phyloP scores from a whole-genome alignment of 306 rosid genomes.

The Luffa aegyptiaca region DNA sequence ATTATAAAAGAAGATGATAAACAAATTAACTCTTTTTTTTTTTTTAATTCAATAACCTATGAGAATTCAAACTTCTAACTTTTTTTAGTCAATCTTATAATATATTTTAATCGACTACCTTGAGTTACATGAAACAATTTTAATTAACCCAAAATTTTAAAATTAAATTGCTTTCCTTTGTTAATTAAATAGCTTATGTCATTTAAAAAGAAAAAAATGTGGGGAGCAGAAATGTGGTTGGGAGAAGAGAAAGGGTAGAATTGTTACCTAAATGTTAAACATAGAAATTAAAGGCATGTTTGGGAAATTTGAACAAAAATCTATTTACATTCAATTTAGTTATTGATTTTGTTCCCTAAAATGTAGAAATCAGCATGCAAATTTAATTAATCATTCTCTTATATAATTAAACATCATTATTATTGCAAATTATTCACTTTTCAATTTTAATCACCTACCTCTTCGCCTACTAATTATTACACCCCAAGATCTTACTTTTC shows the following conservation, averaged over 20 bases:
- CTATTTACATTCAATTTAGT: neutral
- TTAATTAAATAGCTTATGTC: neutral
- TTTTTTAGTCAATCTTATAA: no score
- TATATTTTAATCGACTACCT: no score
- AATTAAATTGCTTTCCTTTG: neutral
- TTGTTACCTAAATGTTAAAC: conserved; percentile 3
- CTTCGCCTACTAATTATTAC: neutral
- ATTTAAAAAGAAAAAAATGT: neutral
- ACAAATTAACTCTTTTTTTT: no score
- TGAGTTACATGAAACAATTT: neutral
- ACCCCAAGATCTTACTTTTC: neutral
- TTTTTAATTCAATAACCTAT: no score
- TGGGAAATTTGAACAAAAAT: neutral
- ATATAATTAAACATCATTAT: conserved; percentile 5
- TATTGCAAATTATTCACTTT: neutral
- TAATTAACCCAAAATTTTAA: no score
- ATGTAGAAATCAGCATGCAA: conserved; percentile 6
- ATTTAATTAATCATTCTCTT: conserved; percentile 5
- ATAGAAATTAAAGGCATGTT: neutral
- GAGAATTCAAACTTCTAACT: no score
- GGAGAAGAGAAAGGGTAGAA: neutral
- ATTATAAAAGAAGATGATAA: no score
- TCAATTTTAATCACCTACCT: neutral
- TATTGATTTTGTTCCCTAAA: conserved; percentile 13
- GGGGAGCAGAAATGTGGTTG: neutral